Base-by-base conservation (phyloP, 257 asterid species). In the Nicotiana noctiflora region DNA sequence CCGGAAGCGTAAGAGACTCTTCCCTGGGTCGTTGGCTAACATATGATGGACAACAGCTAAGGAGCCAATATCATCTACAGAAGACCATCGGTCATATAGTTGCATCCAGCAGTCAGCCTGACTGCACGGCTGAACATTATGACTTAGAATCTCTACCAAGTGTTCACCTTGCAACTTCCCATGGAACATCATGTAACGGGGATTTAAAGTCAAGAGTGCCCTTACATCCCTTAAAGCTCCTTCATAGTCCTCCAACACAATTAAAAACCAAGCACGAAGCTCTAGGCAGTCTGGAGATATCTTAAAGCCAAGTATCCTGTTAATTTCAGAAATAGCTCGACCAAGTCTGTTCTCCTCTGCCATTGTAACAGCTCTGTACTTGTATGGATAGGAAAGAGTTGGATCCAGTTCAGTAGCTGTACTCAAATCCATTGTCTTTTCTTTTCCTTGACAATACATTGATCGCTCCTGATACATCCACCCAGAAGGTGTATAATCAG, bases 41-140 rank as follows among this genome's bases (percentile, higher is more conserved):
- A 96, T 92, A 83, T 96, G 98, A 59, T 96, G 99, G 27, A 94
- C 96, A 79, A 96, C 98, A 65, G 98, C 98, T 46, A 96, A 81
- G 79, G 98, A 96, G 75, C 99, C 99, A 82, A 94, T 88, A 85
- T 96, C 99, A 87, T 96, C 99, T 11, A 96, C 98, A 2, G 88
- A 87, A 2, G 99, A 96, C 98, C 99, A 96, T 80, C 93, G 81
- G 79, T 96, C 99, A 55, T 94, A 89, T 29, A 96, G 91, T 57
- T 92, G 94, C 92, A 96, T 91, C 99, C 99, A 96, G 49, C 99
- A 96, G 87, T 96, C 99, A 56, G 99, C 99, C 72, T 90, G 98
- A 82, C 85, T 91, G 84, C 92, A 89, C 85, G 88, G 94, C 76
- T 90, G 91, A 84, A 89, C 94, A 79, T 87, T 88, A 68, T 82